Conservation (phyloP, 305 asterid genomes). For the Solanum aculeatissimum region DNA sequence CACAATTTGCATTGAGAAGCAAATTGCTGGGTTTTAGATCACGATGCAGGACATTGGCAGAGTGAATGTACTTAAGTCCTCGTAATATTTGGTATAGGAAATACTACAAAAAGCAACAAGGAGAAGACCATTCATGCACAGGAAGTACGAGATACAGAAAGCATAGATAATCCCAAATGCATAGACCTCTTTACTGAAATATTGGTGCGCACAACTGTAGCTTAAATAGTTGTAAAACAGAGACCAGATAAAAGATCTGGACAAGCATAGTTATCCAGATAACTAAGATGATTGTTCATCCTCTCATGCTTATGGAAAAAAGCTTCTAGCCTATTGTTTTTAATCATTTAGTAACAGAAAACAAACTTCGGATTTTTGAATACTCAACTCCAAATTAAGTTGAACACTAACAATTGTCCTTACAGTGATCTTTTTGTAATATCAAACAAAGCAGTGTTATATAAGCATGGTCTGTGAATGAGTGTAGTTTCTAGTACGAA, state of each 20-base stretch:
- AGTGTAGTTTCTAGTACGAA: not conserved
- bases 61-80: constrained; percentile 84
- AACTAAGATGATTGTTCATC: not conserved
- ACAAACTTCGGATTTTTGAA: not conserved
- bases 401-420: not conserved
- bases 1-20: constrained; percentile 74
- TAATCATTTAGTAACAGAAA: not conserved
- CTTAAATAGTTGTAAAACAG: not conserved
- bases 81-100: constrained; percentile 84
- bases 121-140: not conserved
- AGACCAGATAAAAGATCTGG: not conserved
- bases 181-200: not conserved
- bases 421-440: not conserved
- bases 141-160: not conserved
- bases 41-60: constrained; percentile 86
- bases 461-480: not conserved
- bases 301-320: not conserved
- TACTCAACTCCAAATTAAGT: not conserved
- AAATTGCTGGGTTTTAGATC: constrained; percentile 90
- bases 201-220: not conserved
- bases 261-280: not conserved
- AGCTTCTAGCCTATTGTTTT: not conserved
- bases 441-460: not conserved
- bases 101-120: constrained; percentile 44
- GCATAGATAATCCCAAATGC: not conserved